A percentile compares a stretch with the other conserved stretches of the same genome.
phyloP scores from a whole-genome alignment of 2,329 filamentous ascomycete genomes.

The Sporothrix dimorphospora region DNA sequence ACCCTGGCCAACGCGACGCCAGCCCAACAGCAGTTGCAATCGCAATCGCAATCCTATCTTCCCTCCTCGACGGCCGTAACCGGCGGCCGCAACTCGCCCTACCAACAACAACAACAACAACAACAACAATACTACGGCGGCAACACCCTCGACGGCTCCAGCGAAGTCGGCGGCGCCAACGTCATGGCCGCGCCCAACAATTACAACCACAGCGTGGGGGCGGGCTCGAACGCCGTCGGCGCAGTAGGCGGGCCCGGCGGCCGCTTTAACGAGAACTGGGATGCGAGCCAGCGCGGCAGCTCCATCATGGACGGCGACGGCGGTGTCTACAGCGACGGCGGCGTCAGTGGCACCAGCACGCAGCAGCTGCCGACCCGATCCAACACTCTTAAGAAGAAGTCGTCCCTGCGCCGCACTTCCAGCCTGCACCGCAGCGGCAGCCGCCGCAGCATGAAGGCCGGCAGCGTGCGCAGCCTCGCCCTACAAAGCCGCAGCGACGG shows the following conservation, averaged over 20 bases:
- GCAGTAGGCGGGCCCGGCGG: too few relatives aligned
- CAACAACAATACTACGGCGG: conserved; percentile 24
- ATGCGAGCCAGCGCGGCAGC: conserved; percentile 67
- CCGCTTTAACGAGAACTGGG: conserved; percentile 72
- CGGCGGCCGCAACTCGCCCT: conserved; percentile 28
- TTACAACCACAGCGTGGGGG: neutral
- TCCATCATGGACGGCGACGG: conserved; percentile 60
- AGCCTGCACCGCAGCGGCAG: conserved; percentile 82
- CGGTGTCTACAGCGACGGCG: conserved; percentile 48
- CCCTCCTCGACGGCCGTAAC: conserved; percentile 37
- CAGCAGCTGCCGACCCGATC: conserved; percentile 49
- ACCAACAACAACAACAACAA: conserved; percentile 27
- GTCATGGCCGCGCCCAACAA: conserved; percentile 24
- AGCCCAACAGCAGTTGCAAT: too few relatives aligned
- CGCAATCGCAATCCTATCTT: conserved; percentile 38
- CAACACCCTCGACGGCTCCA: conserved; percentile 34
- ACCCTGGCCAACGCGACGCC: conserved; percentile 43
- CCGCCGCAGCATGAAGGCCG: conserved; percentile 78
- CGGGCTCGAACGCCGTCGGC: conserved; percentile 35
- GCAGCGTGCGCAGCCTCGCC: conserved; percentile 80
- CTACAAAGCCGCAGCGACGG: conserved; percentile 70
- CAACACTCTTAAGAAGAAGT: conserved; percentile 88
- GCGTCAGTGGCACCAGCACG: conserved; percentile 36
- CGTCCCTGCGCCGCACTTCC: conserved; percentile 70
- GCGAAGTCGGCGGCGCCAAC: conserved; percentile 23